A percentile compares a stretch with the other conserved stretches of the same genome.
Evolutionary conservation across 768 basidiomycete species (phyloP).

Genomic region (Hortiboletus campestris): DNA sequence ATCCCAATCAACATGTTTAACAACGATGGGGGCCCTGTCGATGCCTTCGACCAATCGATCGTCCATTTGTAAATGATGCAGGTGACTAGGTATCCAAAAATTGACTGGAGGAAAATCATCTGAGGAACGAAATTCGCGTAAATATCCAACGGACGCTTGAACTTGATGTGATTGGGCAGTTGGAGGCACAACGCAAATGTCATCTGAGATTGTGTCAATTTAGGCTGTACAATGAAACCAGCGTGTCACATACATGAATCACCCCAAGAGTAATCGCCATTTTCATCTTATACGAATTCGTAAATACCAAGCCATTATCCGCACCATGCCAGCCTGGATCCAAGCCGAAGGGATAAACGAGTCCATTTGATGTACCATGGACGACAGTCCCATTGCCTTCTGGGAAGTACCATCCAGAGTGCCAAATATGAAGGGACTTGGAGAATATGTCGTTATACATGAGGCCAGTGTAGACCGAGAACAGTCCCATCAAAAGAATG

Average conservation of each 20-base stretch:
- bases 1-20: slow-evolving; percentile 95
- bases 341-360: slow-evolving; percentile 88
- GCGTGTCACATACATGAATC: slow-evolving; percentile 68
- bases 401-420: slow-evolving; percentile 85
- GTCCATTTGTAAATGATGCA: slow-evolving; percentile 98
- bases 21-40: slow-evolving; percentile 78
- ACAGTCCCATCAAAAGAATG: slow-evolving; percentile 96
- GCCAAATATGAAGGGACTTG: slow-evolving; percentile 82
- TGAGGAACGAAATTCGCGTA: slow-evolving; percentile 97
- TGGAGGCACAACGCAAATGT: slow-evolving; percentile 96
- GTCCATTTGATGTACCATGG: slow-evolving; percentile 55
- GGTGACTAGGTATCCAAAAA: slow-evolving; percentile 93
- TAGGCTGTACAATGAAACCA: neutral
- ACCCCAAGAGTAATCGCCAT: slow-evolving; percentile 97
- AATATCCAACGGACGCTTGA: slow-evolving; percentile 83
- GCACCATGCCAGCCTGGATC: slow-evolving; percentile 96
- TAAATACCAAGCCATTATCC: slow-evolving; percentile 88
- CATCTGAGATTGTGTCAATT: slow-evolving; percentile 62
- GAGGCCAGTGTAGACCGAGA: slow-evolving; percentile 94
- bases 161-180: slow-evolving; percentile 91
- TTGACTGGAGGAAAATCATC: slow-evolving; percentile 95
- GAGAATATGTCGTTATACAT: slow-evolving; percentile 99
- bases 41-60: slow-evolving; percentile 78
- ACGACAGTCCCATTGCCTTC: slow-evolving; percentile 41
- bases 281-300: slow-evolving; percentile 99